Evolutionary conservation across 768 basidiomycete species (phyloP).

Genomic region (Termitomyces sp.): DNA sequence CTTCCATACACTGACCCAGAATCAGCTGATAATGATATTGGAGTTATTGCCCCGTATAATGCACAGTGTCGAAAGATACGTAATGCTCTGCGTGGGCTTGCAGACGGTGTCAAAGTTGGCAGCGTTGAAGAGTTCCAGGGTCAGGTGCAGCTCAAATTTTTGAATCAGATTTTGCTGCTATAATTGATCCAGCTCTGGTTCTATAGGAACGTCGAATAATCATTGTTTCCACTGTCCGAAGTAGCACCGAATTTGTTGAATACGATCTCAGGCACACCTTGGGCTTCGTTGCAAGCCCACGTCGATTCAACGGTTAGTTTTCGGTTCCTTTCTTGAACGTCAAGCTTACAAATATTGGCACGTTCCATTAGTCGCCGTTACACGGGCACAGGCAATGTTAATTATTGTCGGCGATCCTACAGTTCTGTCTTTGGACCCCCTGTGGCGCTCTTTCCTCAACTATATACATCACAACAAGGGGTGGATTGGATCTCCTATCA

Average conservation of each 20-base stretch:
- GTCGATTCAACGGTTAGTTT: slow-evolving; percentile 54
- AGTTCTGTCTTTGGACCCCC: slow-evolving; percentile 53
- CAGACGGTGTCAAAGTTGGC: slow-evolving; percentile 50
- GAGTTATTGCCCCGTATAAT: slow-evolving; percentile 69
- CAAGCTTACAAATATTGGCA: background rate
- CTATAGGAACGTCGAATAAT: slow-evolving; percentile 53
- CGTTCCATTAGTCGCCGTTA: slow-evolving; percentile 51
- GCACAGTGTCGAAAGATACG: slow-evolving; percentile 57
- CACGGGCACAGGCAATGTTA: slow-evolving; percentile 61
- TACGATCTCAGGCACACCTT: slow-evolving; percentile 53
- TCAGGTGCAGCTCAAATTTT: slow-evolving; percentile 36
- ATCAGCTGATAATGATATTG: slow-evolving; percentile 49
- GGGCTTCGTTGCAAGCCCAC: slow-evolving; percentile 55
- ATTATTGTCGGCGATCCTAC: slow-evolving; percentile 61
- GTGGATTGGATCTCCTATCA: slow-evolving; percentile 42
- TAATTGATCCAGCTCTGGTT: background rate
- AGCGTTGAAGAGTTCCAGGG: slow-evolving; percentile 73
- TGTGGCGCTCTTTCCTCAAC: slow-evolving; percentile 62
- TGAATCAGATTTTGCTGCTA: background rate
- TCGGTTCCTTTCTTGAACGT: background rate
- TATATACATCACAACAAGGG: slow-evolving; percentile 48
- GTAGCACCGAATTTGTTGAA: slow-evolving; percentile 45
- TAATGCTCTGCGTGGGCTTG: slow-evolving; percentile 28
- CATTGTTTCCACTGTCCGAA: slow-evolving; percentile 57
- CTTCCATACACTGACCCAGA: background rate